Conservation (phyloP, 2,329 filamentous ascomycete species). For the Claviceps purpurea region DNA sequence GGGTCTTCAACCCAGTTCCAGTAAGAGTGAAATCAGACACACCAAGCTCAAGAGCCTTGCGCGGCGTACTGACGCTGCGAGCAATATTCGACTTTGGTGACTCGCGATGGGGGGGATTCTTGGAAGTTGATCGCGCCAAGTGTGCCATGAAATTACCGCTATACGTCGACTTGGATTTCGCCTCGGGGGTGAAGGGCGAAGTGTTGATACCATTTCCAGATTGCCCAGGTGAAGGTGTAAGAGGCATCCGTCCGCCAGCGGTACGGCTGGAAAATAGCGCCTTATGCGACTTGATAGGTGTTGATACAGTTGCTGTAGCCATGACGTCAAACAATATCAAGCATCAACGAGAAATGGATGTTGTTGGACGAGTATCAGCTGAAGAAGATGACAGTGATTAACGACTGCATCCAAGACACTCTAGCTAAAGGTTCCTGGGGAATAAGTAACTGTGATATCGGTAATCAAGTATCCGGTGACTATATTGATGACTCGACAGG, state of each 20-base stretch:
- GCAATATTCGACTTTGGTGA: constrained; percentile 97
- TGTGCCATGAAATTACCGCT: constrained; percentile 67
- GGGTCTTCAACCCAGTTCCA: constrained; percentile 61
- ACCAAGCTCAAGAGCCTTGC: constrained; percentile 72
- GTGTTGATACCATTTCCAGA: constrained; percentile 44
- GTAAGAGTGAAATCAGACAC: constrained; percentile 87
- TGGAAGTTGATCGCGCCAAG: constrained; percentile 56
- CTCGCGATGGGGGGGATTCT: constrained; percentile 53
- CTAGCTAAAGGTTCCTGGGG: constrained; percentile 44
- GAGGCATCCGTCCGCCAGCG: constrained; percentile 84
- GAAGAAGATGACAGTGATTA: constrained; percentile 23
- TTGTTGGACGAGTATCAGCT: constrained; percentile 31
- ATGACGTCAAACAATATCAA: constrained; percentile 39
- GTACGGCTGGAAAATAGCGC: constrained; percentile 86
- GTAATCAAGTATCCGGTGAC: constrained; percentile 32
- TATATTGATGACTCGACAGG: constrained; percentile 29
- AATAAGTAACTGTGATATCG: constrained; percentile 30
- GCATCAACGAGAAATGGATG: constrained; percentile 10
- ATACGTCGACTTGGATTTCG: constrained; percentile 59
- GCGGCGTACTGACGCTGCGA: constrained; percentile 58
- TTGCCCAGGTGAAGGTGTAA: constrained; percentile 80
- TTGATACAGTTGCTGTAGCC: constrained; percentile 71
- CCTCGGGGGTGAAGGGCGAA: constrained; percentile 69
- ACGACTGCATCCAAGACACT: constrained; percentile 46
- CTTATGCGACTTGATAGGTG: constrained; percentile 88